Base-by-base conservation (phyloP, 2,329 filamentous ascomycete genomes). In the Talaromyces islandicus region DNA sequence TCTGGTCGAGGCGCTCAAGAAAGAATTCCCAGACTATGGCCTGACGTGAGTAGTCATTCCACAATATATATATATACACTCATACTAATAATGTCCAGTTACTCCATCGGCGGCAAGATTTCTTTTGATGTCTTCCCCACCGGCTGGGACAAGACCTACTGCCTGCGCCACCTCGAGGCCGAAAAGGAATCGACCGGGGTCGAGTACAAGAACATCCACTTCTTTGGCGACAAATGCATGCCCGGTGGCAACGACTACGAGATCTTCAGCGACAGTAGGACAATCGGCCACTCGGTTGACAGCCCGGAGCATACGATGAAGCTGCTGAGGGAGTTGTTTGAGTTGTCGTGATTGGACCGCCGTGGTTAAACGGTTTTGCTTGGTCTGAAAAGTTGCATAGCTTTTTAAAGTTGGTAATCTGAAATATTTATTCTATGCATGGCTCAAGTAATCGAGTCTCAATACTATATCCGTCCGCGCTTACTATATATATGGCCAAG, bases 91-190 rank as follows among this genome's bases (percentile, higher is more conserved):
- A 35, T 32, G 7, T 41, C 48, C 43, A 55, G 90, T 48, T 97
- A 89, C 82, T 93, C 91, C 64, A 96, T 99, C 69, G 94, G 94
- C 68, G 94, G 94, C 57, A 91, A 97, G 74, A 97, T 99, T 77
- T 97, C 92, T 62, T 99, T 99, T 76, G 94, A 99, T 73, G 90
- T 97, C 70, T 99, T 99, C 84, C 94, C 94, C 65, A 85, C 81
- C 2, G 94, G 94, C 71, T 99, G 94, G 94, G 94, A 99, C 80
- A 99, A 97, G 87, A 96, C 91, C 10, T 99, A 96, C 83, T 97
- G 92, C 80, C 82, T 97, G 67, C 81, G 85, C 68, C 92, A 97
- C 77, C 81, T 97, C 63, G 91, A 94, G 79, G 83, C 83, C 64
- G 92, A 97, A 75, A 87, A 85, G 70, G 88, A 88, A 64, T 80